A percentile compares a stretch with the other conserved stretches of the same genome.
Evolutionary conservation across 306 rosid genomes (phyloP).

Genomic region (Fragaria vesca): DNA sequence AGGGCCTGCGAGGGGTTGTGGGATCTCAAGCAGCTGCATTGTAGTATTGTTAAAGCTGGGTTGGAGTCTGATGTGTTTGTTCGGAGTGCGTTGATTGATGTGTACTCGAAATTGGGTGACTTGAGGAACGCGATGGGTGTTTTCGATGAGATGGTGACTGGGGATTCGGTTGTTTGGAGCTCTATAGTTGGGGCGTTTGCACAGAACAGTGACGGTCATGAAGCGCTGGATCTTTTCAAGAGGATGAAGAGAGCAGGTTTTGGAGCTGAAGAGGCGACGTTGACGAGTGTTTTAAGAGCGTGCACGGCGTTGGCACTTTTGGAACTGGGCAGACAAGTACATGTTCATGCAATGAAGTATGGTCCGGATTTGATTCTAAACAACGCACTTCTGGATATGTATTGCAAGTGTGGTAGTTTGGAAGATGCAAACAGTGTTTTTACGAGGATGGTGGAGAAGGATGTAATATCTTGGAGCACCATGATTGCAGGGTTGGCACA

Average conservation of each 20-base stretch:
- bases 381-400: constrained; percentile 89
- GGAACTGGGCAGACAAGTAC: constrained; percentile 79
- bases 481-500: constrained; percentile 90
- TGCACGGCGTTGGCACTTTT: constrained; percentile 62
- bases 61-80: constrained; percentile 83
- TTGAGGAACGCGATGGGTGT: constrained; percentile 45
- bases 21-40: constrained; percentile 66
- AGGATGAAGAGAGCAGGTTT: constrained; percentile 66
- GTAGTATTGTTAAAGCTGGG: constrained; percentile 54
- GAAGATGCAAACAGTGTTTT: constrained; percentile 70
- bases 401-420: constrained; percentile 82
- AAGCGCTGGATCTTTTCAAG: constrained; percentile 63
- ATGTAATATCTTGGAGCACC: constrained; percentile 92
- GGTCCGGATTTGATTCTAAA: constrained; percentile 71
- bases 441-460: constrained; percentile 57
- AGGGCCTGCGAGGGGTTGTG: constrained; percentile 61
- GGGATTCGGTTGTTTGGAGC: constrained; percentile 80
- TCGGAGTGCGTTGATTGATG: constrained; percentile 70
- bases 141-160: constrained; percentile 67
- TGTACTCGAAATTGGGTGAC: constrained; percentile 73
- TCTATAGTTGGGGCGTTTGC: constrained; percentile 83
- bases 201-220: constrained; percentile 77
- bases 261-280: constrained; percentile 54
- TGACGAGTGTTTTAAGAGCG: constrained; percentile 83
- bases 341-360: constrained; percentile 72